phyloP scores from a whole-genome alignment of 2,329 filamentous ascomycete species.

The Drechslera avenae region DNA sequence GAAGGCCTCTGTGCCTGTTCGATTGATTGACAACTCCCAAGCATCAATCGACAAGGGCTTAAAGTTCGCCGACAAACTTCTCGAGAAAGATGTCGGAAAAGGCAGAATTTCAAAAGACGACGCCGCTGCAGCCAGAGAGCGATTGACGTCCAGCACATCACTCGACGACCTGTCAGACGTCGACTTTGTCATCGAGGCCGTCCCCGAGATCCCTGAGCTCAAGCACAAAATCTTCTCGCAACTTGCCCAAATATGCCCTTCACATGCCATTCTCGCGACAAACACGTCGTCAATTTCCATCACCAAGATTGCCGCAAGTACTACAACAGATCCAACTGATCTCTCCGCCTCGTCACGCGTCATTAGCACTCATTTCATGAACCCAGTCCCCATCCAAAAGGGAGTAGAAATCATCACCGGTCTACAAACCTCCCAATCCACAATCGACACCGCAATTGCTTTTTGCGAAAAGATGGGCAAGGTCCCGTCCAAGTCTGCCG shows the following conservation, averaged over 20 bases:
- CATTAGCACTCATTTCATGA: slow-evolving; percentile 98
- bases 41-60: slow-evolving; percentile 86
- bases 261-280: slow-evolving; percentile 89
- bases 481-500: slow-evolving; percentile 82
- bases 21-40: slow-evolving; percentile 81
- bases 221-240: slow-evolving; percentile 87
- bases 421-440: slow-evolving; percentile 84
- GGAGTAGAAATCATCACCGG: slow-evolving; percentile 97
- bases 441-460: slow-evolving; percentile 78
- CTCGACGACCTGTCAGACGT: slow-evolving; percentile 80
- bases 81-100: slow-evolving; percentile 91
- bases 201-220: slow-evolving; percentile 86
- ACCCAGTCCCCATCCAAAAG: slow-evolving; percentile 94
- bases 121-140: slow-evolving; percentile 72
- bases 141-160: slow-evolving; percentile 71
- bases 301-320: slow-evolving; percentile 90
- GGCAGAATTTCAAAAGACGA: slow-evolving; percentile 81
- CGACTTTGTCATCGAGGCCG: slow-evolving; percentile 97
- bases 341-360: slow-evolving; percentile 84
- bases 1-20: slow-evolving; percentile 82
- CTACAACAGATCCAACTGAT: slow-evolving; percentile 77
- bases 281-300: slow-evolving; percentile 99
- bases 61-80: slow-evolving; percentile 90
- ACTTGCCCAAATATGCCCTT: slow-evolving; percentile 79
- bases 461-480: slow-evolving; percentile 96